A percentile compares a stretch with the other conserved stretches of the same genome.
phyloP scores from a whole-genome alignment of 2,329 filamentous ascomycete genomes.

The Aspergillus chevalieri region DNA sequence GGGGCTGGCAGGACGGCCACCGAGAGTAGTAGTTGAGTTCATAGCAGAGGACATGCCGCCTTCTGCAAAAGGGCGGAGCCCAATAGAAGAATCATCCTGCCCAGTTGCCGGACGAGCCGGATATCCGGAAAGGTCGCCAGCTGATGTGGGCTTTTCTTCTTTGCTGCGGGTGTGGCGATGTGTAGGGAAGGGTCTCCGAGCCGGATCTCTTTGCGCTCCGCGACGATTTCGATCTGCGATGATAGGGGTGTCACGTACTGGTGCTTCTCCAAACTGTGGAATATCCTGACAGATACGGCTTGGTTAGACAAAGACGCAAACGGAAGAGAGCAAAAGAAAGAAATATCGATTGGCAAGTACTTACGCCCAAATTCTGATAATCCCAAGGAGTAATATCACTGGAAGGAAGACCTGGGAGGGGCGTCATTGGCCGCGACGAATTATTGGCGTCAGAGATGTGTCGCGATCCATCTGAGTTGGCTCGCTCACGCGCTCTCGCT shows the following conservation, averaged over 20 bases:
- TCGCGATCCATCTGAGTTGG: conserved; percentile 72
- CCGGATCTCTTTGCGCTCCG: conserved; percentile 45
- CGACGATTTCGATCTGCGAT: conserved; percentile 50
- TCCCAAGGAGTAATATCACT: conserved; percentile 97
- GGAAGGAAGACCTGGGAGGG: conserved; percentile 56
- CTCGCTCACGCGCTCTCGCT: conserved; percentile 62
- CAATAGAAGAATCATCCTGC: conserved; percentile 64
- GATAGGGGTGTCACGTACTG: conserved; percentile 63
- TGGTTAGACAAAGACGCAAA: not conserved
- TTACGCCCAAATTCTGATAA: conserved; percentile 77
- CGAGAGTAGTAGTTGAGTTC: conserved; percentile 44
- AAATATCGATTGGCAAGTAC: conserved; percentile 18
- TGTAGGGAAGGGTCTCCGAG: conserved; percentile 47
- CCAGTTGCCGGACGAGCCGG: conserved; percentile 66
- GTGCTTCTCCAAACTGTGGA: conserved; percentile 69
- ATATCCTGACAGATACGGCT: conserved; percentile 53
- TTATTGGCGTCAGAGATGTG: conserved; percentile 59
- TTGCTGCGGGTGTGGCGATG: conserved; percentile 49
- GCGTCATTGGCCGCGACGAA: conserved; percentile 73
- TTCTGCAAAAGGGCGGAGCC: conserved; percentile 49
- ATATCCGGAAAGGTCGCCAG: conserved; percentile 39
- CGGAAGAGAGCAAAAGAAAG: not conserved
- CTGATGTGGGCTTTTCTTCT: conserved; percentile 46
- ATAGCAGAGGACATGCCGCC: conserved; percentile 39
- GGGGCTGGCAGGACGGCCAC: conserved; percentile 69